Evolutionary conservation across 1,284 basidiomycete genomes (phyloP).

Genomic region (Moesziomyces aphidis): DNA sequence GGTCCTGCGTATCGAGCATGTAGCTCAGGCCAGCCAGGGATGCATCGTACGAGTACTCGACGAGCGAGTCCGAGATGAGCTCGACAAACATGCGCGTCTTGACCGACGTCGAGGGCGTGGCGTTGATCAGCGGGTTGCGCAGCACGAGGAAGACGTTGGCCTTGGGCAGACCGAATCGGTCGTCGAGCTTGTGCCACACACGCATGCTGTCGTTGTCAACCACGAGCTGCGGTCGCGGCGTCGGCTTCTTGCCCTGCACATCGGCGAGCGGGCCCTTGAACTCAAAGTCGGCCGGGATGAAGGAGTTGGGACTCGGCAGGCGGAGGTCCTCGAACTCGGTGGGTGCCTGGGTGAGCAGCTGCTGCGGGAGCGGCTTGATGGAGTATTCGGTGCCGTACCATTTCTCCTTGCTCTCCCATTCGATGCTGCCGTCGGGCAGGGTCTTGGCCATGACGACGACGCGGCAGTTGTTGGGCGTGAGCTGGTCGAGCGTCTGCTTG

Average conservation of each 20-base stretch:
- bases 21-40: slow-evolving; percentile 90
- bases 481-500: slow-evolving; percentile 74
- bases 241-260: slow-evolving; percentile 43
- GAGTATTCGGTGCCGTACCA: slow-evolving; percentile 68
- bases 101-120: slow-evolving; percentile 62
- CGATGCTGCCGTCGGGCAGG: slow-evolving; percentile 58
- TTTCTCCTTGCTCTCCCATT: slow-evolving; percentile 60
- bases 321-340: slow-evolving; percentile 56
- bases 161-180: slow-evolving; percentile 66
- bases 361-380: slow-evolving; percentile 50
- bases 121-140: slow-evolving; percentile 67
- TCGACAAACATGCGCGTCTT: slow-evolving; percentile 81
- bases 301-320: slow-evolving; percentile 64
- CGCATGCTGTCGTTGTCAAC: slow-evolving; percentile 55
- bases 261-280: slow-evolving; percentile 41
- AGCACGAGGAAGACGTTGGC: slow-evolving; percentile 65
- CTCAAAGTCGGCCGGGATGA: slow-evolving; percentile 64
- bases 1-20: slow-evolving; percentile 76
- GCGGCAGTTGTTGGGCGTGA: slow-evolving; percentile 77
- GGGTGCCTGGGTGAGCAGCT: slow-evolving; percentile 32
- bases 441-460: slow-evolving; percentile 80
- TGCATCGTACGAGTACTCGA: slow-evolving; percentile 93
- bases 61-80: slow-evolving; percentile 87
- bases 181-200: slow-evolving; percentile 68
- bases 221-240: slow-evolving; percentile 60